These are phyloP conservation scores for Angomonas ambiguus DNA, from an alignment of 208 protist species.

Conservation along the genomic window DNA sequence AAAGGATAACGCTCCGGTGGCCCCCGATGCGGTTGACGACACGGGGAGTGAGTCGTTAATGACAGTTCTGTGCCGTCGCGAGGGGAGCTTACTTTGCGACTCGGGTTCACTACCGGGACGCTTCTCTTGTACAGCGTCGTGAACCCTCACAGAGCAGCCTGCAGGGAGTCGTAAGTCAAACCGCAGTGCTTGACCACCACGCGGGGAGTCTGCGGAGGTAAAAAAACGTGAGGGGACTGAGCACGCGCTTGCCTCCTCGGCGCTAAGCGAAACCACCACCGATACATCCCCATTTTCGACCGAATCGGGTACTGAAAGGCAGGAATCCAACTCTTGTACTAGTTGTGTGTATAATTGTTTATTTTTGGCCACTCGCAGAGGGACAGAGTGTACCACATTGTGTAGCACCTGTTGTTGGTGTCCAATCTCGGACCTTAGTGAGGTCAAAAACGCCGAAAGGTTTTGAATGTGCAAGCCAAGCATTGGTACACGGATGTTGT, in stretches of 20 bases:
- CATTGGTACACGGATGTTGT: slow-evolving; percentile 22
- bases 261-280: not conserved
- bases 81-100: too few relatives aligned
- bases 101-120: not conserved
- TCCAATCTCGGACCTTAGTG: slow-evolving; percentile 33
- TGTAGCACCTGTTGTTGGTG: not conserved
- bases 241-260: not conserved
- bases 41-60: not conserved
- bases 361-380: slow-evolving; percentile 1
- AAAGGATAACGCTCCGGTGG: not conserved
- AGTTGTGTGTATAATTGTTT: not conserved
- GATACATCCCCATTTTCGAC: not conserved
- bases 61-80: not conserved
- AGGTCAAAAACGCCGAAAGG: slow-evolving; percentile 40
- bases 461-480: slow-evolving; percentile 80
- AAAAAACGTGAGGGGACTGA: not conserved
- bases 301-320: not conserved
- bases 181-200: not conserved
- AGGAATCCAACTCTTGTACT: slow-evolving; percentile 8
- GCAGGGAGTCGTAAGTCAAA: not conserved
- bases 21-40: not conserved
- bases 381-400: not conserved
- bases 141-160: too few relatives aligned
- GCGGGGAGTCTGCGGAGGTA: not conserved
- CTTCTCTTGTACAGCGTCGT: too few relatives aligned